Base-by-base conservation (phyloP, 805 yeast genomes). In the Candida incommunis region DNA sequence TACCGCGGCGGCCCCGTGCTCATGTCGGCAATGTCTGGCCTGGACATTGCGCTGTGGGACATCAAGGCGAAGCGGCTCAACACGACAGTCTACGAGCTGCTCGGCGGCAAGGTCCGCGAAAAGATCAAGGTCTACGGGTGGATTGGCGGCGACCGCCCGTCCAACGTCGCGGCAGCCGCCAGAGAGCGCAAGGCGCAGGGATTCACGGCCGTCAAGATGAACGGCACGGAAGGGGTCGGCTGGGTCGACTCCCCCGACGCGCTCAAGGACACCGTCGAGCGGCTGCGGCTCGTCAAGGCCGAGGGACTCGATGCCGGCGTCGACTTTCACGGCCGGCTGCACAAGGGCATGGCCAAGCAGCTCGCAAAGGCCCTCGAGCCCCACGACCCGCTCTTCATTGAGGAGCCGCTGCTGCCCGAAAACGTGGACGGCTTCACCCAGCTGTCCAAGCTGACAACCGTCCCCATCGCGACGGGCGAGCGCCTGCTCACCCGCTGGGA, bases 31-130 rank as follows among this genome's bases (percentile, higher is more conserved):
- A 45, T 59, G 2, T 44, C 63, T 22, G 63, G 63, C 5, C 53
- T 59, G 23, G 63, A 59, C 46, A 59, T 59, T 41, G 63, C 63
- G 3, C 50, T 59, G 37, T 59, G 63, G 63, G 63, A 59, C 44
- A 49, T 59, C 44, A 59, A 59, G 48, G 63, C 63, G 23, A 54
- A 51, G 46, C 23, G 50, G 4, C 57, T 59, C n/a, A 57, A 57
- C 16, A 60, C 59, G 3, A 63, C 63, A 1, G 52, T 59, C 22
- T 59, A 46, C 42, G 55, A 57, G 43, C 50, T 59, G 23, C 48
- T 59, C 4, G 63, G 63, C 24, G 63, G 63, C 20, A 54, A 49
- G 42, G 60, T 59, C 5, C 52, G 63, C 37, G 58, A 59, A 22
- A 45, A 50, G 24, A 51, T 59, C 22, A 45, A 45, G 11, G 63